phyloP scores from a whole-genome alignment of 2,329 filamentous ascomycete species.

The Zymoseptoria ardabiliae region DNA sequence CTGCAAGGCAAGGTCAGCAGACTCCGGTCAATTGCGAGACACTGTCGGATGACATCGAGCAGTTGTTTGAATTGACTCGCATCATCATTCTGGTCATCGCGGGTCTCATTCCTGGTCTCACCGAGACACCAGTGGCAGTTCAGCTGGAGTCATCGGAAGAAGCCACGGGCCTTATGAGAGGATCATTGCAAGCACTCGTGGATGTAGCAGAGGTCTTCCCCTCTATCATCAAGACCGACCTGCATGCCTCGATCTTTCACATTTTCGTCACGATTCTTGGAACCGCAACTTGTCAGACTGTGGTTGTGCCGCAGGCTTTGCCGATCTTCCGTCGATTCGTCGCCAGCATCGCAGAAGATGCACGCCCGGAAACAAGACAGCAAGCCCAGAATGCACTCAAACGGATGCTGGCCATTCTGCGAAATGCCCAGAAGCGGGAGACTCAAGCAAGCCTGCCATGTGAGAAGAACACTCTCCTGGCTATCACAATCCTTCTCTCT shows the following conservation, averaged over 20 bases:
- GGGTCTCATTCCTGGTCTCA: conserved; percentile 75
- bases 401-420: conserved; percentile 73
- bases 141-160: conserved; percentile 70
- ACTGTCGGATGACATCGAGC: conserved; percentile 92
- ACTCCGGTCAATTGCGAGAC: conserved; percentile 46
- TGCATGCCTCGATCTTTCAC: conserved; percentile 93
- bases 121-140: conserved; percentile 46
- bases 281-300: conserved; percentile 76
- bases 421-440: conserved; percentile 68
- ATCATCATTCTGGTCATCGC: conserved; percentile 92
- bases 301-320: conserved; percentile 81
- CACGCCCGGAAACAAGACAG: conserved; percentile 44
- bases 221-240: conserved; percentile 88
- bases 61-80: conserved; percentile 90
- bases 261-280: conserved; percentile 91
- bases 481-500: conserved; percentile 82
- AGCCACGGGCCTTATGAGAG: conserved; percentile 69
- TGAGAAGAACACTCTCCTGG: conserved; percentile 87
- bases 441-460: conserved; percentile 71
- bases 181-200: conserved; percentile 78
- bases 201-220: conserved; percentile 95
- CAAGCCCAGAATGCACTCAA: conserved; percentile 78
- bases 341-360: conserved; percentile 55
- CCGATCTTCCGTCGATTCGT: conserved; percentile 91
- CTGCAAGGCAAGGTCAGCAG: conserved; percentile 58